Conservation (phyloP, 345 rosid species). For the Corymbia maculata region DNA sequence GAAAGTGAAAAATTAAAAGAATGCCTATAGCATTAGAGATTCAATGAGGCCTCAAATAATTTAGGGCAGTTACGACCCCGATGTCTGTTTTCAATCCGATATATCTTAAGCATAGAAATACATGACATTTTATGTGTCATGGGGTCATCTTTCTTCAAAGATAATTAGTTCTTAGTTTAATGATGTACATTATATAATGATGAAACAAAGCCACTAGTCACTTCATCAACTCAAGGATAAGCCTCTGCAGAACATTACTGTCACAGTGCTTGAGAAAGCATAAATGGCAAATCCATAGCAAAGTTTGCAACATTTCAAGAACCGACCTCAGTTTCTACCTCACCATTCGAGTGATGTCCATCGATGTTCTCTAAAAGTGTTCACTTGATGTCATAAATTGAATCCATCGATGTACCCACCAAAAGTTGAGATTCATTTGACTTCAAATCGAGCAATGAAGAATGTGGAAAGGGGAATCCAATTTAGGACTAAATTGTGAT, state of each 20-base stretch:
- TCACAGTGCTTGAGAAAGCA: background rate
- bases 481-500: background rate
- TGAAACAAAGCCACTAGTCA: background rate
- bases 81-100: accelerated
- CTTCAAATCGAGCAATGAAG: background rate
- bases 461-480: background rate
- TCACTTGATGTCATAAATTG: background rate
- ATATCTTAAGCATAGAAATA: no score
- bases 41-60: background rate
- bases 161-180: background rate
- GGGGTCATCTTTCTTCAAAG: background rate
- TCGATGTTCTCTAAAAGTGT: background rate
- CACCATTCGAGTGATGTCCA: background rate
- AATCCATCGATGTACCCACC: background rate
- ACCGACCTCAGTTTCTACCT: background rate
- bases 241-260: background rate
- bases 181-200: background rate
- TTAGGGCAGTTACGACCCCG: accelerated
- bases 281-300: background rate
- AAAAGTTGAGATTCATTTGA: background rate
- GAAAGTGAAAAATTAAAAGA: no score
- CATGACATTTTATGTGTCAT: no score
- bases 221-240: background rate
- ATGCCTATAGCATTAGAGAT: no score
- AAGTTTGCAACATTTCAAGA: background rate